A percentile compares a stretch with the other conserved stretches of the same genome.
Evolutionary conservation across 2,329 filamentous ascomycete genomes (phyloP).

Genomic region (Aureobasidium mangrovei): DNA sequence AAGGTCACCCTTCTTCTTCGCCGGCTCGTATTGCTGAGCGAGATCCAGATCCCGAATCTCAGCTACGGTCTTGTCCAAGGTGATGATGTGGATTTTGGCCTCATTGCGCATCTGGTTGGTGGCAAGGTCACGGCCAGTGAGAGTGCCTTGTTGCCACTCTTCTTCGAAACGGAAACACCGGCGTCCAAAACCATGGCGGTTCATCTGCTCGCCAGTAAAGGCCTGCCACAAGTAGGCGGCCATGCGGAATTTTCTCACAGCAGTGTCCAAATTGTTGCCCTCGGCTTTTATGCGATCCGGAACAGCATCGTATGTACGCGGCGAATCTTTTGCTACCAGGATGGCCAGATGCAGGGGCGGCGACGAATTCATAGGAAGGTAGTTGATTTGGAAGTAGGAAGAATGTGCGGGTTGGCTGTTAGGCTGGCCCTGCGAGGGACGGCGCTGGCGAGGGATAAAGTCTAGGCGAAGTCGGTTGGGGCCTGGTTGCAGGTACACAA

Average conservation of each 20-base stretch:
- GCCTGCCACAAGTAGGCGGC: conserved; percentile 95
- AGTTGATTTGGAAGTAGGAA: conserved; percentile 74
- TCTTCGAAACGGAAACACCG: conserved; percentile 88
- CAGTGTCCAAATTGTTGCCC: conserved; percentile 71
- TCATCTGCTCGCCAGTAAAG: conserved; percentile 96
- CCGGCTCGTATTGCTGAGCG: conserved; percentile 67
- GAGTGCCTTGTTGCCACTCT: conserved; percentile 79
- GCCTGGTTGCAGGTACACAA: conserved; percentile 84
- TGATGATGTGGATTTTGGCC: conserved; percentile 79
- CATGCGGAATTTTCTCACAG: conserved; percentile 86
- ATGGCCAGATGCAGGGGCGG: conserved; percentile 88
- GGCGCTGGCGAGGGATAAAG: conserved; percentile 41
- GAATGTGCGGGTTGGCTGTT: conserved; percentile 69
- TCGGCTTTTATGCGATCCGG: conserved; percentile 68
- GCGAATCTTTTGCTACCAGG: conserved; percentile 78
- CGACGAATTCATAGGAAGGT: conserved; percentile 66
- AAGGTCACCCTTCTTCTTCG: conserved; percentile 62
- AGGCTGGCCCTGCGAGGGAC: conserved; percentile 40
- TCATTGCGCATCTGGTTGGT: conserved; percentile 74
- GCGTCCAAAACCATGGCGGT: conserved; percentile 74
- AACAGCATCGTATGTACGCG: conserved; percentile 72
- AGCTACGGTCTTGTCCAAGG: conserved; percentile 71
- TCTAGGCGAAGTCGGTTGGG: conserved; percentile 84
- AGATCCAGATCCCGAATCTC: conserved; percentile 71
- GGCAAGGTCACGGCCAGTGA: conserved; percentile 65